A percentile compares a stretch with the other conserved stretches of the same genome.
Evolutionary conservation across 495 filamentous ascomycete genomes (phyloP).

Genomic region (Podospora australis): DNA sequence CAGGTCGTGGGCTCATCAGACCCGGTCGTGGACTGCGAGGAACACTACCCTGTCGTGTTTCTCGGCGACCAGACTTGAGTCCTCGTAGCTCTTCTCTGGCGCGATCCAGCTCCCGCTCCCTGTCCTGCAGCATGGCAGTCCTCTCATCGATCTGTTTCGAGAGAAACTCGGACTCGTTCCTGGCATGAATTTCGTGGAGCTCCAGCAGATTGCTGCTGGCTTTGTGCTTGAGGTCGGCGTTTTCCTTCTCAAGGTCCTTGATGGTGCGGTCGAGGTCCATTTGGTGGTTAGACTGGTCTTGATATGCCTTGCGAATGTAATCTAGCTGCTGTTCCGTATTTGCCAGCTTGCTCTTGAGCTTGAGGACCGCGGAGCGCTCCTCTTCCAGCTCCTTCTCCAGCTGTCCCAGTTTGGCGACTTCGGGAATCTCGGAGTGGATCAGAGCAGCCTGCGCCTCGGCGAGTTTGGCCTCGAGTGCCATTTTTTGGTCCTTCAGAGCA

Average conservation of each 20-base stretch:
- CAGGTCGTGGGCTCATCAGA: slow-evolving; percentile 36
- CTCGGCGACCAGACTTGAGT: slow-evolving; percentile 45
- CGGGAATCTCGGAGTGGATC: slow-evolving; percentile 41
- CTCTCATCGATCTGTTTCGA: slow-evolving; percentile 42
- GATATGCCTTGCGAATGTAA: slow-evolving; percentile 57
- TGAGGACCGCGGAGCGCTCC: slow-evolving; percentile 24
- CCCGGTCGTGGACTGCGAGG: slow-evolving; percentile 41
- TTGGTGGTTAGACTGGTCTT: slow-evolving; percentile 52
- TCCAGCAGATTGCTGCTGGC: slow-evolving; percentile 45
- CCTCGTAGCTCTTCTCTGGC: slow-evolving; percentile 29
- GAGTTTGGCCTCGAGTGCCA: slow-evolving; percentile 43
- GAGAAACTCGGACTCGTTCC: slow-evolving; percentile 27
- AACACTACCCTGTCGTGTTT: slow-evolving; percentile 41
- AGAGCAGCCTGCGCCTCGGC: slow-evolving; percentile 42
- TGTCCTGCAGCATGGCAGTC: slow-evolving; percentile 48
- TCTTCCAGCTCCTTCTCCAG: slow-evolving; percentile 33
- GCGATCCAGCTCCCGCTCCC: slow-evolving; percentile 52
- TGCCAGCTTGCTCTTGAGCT: slow-evolving; percentile 40
- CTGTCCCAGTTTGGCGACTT: slow-evolving; percentile 41
- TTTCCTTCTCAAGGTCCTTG: slow-evolving; percentile 39
- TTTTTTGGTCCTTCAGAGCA: slow-evolving; percentile 45
- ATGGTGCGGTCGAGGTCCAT: slow-evolving; percentile 47
- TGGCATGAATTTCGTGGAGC: slow-evolving; percentile 46
- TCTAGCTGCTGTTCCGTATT: slow-evolving; percentile 42
- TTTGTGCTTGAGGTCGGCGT: slow-evolving; percentile 43